These are phyloP conservation scores for Magnusiomyces tetraspermus DNA, from an alignment of 1,139 yeast species.

Conservation along the genomic window DNA sequence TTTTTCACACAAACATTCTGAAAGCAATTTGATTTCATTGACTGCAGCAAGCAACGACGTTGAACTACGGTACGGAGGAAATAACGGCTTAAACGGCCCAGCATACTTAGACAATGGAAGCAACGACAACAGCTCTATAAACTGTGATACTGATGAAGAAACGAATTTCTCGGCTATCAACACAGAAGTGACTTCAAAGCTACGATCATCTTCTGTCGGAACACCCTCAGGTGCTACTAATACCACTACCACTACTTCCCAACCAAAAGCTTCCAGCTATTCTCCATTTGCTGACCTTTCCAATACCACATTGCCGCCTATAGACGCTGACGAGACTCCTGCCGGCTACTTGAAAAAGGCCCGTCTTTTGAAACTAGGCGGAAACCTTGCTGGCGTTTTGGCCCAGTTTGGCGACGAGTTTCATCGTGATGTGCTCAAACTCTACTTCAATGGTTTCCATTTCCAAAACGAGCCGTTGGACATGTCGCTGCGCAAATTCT, in stretches of 20 bases:
- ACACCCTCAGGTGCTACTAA: neutral
- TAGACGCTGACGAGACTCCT: constrained; percentile 30
- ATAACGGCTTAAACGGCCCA: neutral
- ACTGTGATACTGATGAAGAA: neutral
- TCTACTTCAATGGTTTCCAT: constrained; percentile 37
- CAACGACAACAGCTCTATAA: neutral
- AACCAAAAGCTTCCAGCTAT: neutral
- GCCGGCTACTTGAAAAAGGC: constrained; percentile 32
- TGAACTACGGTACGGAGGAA: neutral
- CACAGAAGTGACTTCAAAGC: too few species aligned
- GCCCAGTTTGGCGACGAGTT: constrained; percentile 34
- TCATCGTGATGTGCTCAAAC: constrained; percentile 32
- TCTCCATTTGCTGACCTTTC: constrained; percentile 6
- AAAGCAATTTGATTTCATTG: constrained; percentile 16
- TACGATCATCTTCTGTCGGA: too few species aligned
- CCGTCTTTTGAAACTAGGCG: constrained; percentile 28
- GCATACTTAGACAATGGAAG: neutral
- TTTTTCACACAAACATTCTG: constrained; percentile 10
- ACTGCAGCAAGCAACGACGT: constrained; percentile 4
- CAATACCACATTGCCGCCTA: constrained; percentile 26
- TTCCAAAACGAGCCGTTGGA: constrained; percentile 50
- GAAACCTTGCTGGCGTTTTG: constrained; percentile 35
- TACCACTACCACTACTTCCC: neutral
- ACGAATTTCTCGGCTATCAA: constrained; percentile 1
- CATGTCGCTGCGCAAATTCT: constrained; percentile 48